Evolutionary conservation across 2,329 filamentous ascomycete genomes (phyloP).

Genomic region (Sporothrix pallida): DNA sequence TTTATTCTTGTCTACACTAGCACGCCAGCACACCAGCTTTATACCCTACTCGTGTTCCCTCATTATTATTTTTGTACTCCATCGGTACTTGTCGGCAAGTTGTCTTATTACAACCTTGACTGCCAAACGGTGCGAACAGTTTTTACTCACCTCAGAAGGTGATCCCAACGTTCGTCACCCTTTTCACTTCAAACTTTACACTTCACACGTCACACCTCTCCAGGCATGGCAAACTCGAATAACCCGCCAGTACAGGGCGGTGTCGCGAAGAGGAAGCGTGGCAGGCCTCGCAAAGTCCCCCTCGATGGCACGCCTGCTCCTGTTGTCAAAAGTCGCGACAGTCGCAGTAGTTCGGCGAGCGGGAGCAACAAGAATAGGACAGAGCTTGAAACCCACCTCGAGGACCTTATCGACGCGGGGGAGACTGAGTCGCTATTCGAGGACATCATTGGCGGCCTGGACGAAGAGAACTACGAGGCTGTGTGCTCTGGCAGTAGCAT

Average conservation of each 20-base stretch:
- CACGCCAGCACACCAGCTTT: neutral
- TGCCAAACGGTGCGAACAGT: too few relatives aligned
- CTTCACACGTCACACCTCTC: neutral
- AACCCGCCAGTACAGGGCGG: constrained; percentile 21
- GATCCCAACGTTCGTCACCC: constrained; percentile 1
- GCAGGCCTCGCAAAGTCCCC: constrained; percentile 30
- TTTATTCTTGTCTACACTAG: neutral
- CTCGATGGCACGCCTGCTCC: constrained; percentile 10
- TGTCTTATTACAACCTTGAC: neutral
- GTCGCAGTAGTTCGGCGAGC: constrained; percentile 22
- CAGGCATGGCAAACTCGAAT: constrained; percentile 23
- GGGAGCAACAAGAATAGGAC: constrained; percentile 37
- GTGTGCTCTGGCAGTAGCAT: constrained; percentile 50
- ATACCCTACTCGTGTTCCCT: neutral
- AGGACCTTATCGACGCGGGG: constrained; percentile 62
- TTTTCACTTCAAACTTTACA: neutral
- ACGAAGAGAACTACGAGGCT: constrained; percentile 56
- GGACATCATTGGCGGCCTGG: constrained; percentile 64
- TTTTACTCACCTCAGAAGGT: neutral
- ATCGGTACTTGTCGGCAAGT: neutral
- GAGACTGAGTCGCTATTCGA: constrained; percentile 69
- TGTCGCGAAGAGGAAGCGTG: constrained; percentile 33
- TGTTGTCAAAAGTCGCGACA: neutral
- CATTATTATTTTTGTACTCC: neutral
- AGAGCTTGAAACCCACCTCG: constrained; percentile 59